Evolutionary conservation across 306 rosid species (phyloP), one percentile per base, ranked within the genome.

Genomic region (Adenanthera pavonina): DNA sequence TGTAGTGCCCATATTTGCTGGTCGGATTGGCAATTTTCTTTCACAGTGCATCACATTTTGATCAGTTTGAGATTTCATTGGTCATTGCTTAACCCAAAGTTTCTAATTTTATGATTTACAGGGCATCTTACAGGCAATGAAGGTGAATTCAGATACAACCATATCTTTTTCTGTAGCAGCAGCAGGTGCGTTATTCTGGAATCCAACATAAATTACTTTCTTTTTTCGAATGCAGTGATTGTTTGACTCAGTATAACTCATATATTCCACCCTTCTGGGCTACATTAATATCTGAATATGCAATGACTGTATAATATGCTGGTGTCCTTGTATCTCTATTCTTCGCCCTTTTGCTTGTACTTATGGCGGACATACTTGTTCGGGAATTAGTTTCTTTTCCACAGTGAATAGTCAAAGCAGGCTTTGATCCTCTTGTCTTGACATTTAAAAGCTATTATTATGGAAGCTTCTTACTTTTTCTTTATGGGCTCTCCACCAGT

Each of bases 401-500:
- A 43, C 35, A 43, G 40, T 66, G 12, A 67, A 41, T n/a, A 41
- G 51, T 51, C 66, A 72, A 44, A 40, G 66, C 74, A 4, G 8
- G 78, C 35, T 8, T 72, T 69, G 79, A 85, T 83, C 76, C 51
- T 38, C 6, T 12, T 69, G 78, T 88, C 84, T 59, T 83, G 72
- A 83, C 78, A 57, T 34, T 20, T 30, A 41, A 82, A 84, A 80
- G 84, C 78, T 62, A 59, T 86, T 79, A 54, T 79, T 54, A 75
- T 64, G 41, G 81, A 80, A 88, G 81, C 77, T 83, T 81, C 78
- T 25, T 9, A 43, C 80, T 86, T 86, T 88, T 40, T 84, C 59
- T 75, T 46, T 60, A 78, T 85, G 91, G 91, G 4, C 83, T 83
- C 79, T 88, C 92, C 92, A 86, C 84, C 86, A 69, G 53, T 69